Base-by-base conservation (phyloP, 805 yeast species). In the Yarrowia sp. region DNA sequence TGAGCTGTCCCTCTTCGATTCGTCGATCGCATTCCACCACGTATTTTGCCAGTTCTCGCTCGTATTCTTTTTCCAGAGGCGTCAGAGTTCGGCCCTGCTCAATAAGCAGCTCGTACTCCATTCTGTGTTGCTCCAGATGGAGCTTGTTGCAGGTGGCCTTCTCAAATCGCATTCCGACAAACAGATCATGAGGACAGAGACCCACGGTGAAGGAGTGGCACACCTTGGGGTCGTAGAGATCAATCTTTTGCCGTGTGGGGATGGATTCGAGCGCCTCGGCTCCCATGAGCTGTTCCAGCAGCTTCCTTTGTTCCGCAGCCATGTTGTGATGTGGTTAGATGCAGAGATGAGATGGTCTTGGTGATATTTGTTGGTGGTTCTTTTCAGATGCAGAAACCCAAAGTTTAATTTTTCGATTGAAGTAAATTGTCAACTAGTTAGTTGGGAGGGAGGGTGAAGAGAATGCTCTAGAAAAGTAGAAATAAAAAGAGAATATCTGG, bases 181-280 rank as follows among this genome's bases (percentile, higher is more conserved):
- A 89, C 53, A 92, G 74, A 68, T 92, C 97, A 73, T 89, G 87
- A 0, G 96, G 93, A 70, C 98, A 92, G 8, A 84, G 82, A 0
- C 95, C 97, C 14, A 90, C 90, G n/a, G 92, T 74, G 73, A 86
- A 92, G 17, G 89, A 80, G 73, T 88, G 89, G 75, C 98, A 92
- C 7, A 91, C 86, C 48, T 84, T 78, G 13, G 84, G 80, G 63
- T 85, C 87, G 39, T 76, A 75, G 60, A 87, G 74, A 75, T 79
- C 69, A 74, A 79, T 71, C 70, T 82, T 69, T 69, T 77, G 67
- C 66, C 48, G 71, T 65, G 61, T 71, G 65, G 65, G 68, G 66
- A 53, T 68, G 65, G 57, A 67, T 66, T 66, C 72, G 36, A 68
- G 71, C 53, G 72, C 69, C 70, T 74, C 71, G 42, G 81, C 79